These are phyloP conservation scores for Populus hybrid DNA, from an alignment of 441 rosid genomes.

Conservation along the genomic window DNA sequence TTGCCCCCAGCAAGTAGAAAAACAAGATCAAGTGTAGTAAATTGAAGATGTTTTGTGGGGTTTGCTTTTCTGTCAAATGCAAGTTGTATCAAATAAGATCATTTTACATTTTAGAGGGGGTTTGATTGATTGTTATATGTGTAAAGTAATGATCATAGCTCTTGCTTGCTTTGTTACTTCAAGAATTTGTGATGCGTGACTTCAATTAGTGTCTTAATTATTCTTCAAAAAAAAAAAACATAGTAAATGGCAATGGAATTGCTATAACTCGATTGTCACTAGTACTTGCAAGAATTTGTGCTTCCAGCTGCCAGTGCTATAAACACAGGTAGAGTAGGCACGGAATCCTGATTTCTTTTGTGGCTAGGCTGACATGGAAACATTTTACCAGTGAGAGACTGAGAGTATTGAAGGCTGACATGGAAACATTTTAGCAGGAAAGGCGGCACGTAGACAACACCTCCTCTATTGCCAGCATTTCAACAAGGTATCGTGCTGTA, in stretches of 20 bases:
- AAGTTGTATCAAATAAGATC: background rate
- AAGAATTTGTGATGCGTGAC: background rate
- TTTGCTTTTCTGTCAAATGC: background rate
- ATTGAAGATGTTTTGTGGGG: background rate
- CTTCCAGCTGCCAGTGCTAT: background rate
- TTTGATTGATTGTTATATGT: background rate
- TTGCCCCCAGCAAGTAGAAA: background rate
- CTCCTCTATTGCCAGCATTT: too few relatives aligned
- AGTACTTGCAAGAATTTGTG: background rate
- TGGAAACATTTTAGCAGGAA: background rate
- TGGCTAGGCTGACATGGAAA: background rate
- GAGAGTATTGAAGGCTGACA: background rate
- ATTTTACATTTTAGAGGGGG: background rate
- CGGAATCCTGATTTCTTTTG: background rate
- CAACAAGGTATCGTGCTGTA: too few relatives aligned
- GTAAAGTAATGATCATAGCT: background rate
- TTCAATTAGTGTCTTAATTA: background rate
- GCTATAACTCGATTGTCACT: too few relatives aligned
- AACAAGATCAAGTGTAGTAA: background rate
- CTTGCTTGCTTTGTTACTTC: background rate
- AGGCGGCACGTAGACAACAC: too few relatives aligned
- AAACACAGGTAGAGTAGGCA: background rate
- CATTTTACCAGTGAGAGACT: background rate
- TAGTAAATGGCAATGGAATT: background rate
- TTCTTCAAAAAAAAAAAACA: background rate